A percentile compares a stretch with the other conserved stretches of the same genome.
Conservation (phyloP, 139 green algal genomes). For the Dunaliella primolecta region DNA sequence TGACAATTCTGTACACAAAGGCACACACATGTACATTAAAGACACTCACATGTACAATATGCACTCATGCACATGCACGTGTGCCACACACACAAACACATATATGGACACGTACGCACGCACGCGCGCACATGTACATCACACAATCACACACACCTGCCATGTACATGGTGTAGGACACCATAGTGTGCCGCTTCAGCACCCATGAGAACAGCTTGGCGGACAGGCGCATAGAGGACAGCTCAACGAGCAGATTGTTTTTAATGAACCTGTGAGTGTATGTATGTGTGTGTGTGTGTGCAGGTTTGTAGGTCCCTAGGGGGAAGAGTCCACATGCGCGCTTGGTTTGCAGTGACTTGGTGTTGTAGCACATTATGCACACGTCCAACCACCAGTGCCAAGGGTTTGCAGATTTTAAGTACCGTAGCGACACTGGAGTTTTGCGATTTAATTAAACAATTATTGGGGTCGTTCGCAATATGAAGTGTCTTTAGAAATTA, state of each 20-base stretch:
- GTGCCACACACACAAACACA: neutral
- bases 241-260: constrained; percentile 76
- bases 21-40: too few relatives aligned
- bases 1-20: too few relatives aligned
- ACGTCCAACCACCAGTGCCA: too few relatives aligned
- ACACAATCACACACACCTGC: constrained; percentile 41
- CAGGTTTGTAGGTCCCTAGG: neutral
- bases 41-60: neutral
- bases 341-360: too few relatives aligned
- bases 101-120: neutral
- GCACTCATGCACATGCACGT: neutral
- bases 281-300: constrained; percentile 6
- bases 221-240: constrained; percentile 37
- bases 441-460: too few relatives aligned
- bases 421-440: too few relatives aligned
- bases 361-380: too few relatives aligned
- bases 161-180: constrained; percentile 79
- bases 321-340: too few relatives aligned
- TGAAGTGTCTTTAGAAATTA: too few relatives aligned
- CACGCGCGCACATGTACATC: neutral
- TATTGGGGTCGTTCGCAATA: too few relatives aligned
- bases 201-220: constrained; percentile 51
- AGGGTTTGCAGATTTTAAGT: too few relatives aligned
- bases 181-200: constrained; percentile 73
- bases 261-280: constrained; percentile 76